Evolutionary conservation across 2,329 filamentous ascomycete species (phyloP), one percentile per base, ranked within the genome.

Genomic region (Alternaria brassicicola): DNA sequence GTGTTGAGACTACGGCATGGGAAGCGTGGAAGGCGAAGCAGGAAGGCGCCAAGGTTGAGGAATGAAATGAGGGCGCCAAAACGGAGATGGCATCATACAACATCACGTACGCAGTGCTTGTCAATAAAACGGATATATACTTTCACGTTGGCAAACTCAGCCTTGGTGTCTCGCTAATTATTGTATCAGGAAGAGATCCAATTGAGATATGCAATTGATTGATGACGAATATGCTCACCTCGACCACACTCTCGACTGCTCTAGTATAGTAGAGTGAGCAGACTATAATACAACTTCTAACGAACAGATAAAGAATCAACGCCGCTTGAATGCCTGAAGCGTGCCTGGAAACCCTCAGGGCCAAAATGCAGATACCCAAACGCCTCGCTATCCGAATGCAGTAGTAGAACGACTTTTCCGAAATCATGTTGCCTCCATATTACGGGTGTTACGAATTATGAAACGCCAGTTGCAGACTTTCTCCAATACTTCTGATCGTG

Each of bases 1-100:
- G 81, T 45, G 84, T 88, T 13, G 86, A 89, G 73, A 88, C 86
- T 31, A 89, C 86, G 33, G 79, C 81, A 47, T 87, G 84, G 85
- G 86, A 88, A 69, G 79, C 72, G 23, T 72, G 78, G 65, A 77
- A 78, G 66, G 74, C 71, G 38, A 57, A 50, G 54, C 72, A 67
- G 47, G 33, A 55, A 59, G 46, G 46, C 39, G 56, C 17, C 10
- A 41, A 33, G n/a, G 26, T 21, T 6, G 30, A 45, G 30, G 23
- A n/a, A 30, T 55, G 25, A 41, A 25, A 31, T 26, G 25, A 28
- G 3, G 25, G 21, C 41, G 33, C 36, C 36, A 46, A 19, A 10
- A 17, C 9, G 23, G 15, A 38, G 9, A 26, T 7, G n/a, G 38
- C 39, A 17, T 2, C 2, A 30, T 10, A 23, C 38, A 41, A 39